Percentiles rank a stretch among this genome's conserved stretches.
phyloP scores from a whole-genome alignment of 306 rosid genomes.

The Mimosa bimucronata region DNA sequence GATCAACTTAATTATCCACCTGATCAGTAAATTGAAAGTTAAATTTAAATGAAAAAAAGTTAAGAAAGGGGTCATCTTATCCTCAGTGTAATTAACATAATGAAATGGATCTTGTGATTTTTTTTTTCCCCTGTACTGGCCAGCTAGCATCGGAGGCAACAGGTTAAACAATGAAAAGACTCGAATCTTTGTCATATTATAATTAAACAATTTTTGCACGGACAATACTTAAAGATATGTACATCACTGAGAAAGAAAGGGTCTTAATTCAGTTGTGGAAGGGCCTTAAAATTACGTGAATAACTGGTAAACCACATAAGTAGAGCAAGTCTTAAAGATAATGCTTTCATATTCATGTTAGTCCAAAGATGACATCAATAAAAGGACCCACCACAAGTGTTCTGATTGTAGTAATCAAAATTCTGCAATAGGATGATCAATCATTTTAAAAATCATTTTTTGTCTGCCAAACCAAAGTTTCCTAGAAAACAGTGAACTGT shows the following conservation, averaged over 20 bases:
- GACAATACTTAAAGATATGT: background rate
- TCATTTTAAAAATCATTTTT: too few species aligned
- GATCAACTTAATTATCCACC: too few species aligned
- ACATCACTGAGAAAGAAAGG: background rate
- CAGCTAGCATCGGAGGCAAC: background rate
- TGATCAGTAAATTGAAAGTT: background rate
- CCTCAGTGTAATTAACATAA: background rate
- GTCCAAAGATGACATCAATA: constrained; percentile 5
- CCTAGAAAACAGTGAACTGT: too few species aligned
- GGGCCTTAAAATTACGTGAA: background rate
- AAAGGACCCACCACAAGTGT: background rate
- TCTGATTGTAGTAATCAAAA: background rate
- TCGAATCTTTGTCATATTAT: background rate
- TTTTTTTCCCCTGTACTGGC: background rate
- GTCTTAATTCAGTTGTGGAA: background rate
- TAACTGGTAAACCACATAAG: background rate
- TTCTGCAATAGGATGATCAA: background rate
- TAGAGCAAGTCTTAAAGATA: background rate
- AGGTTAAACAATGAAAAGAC: background rate
- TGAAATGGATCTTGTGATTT: background rate
- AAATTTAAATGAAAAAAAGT: background rate
- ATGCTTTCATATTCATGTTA: background rate
- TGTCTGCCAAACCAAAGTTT: too few species aligned
- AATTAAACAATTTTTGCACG: background rate
- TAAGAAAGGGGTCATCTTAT: background rate